These are phyloP conservation scores for Dioscorea zingiberensis DNA, from an alignment of 106 monocot genomes.

Conservation along the genomic window DNA sequence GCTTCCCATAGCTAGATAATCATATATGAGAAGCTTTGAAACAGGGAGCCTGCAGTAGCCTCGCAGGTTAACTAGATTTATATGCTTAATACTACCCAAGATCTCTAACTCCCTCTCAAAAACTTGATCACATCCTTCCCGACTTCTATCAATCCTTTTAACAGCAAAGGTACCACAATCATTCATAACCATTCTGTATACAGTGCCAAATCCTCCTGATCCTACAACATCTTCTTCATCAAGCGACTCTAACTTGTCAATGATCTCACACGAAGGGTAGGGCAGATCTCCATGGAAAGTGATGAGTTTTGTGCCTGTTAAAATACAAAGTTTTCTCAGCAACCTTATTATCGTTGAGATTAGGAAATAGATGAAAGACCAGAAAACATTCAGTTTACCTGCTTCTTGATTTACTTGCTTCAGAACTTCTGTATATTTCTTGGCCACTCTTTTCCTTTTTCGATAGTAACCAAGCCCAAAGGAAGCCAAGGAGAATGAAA, in stretches of 20 bases:
- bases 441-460: conserved; percentile 48
- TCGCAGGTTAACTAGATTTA: conserved; percentile 78
- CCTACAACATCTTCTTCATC: conserved; percentile 82
- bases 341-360: no score
- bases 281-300: conserved; percentile 86
- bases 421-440: conserved; percentile 69
- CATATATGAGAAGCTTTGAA: conserved; percentile 79
- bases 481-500: conserved; percentile 55
- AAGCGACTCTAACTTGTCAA: conserved; percentile 69
- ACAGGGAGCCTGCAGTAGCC: conserved; percentile 79
- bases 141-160: conserved; percentile 62
- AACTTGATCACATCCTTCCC: conserved; percentile 40
- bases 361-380: no score
- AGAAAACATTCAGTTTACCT: background rate
- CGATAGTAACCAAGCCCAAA: conserved; percentile 87
- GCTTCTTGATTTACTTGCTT: conserved; percentile 41
- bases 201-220: conserved; percentile 89
- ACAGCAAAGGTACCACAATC: conserved; percentile 71
- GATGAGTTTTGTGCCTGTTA: conserved; percentile 55
- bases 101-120: conserved; percentile 81
- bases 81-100: conserved; percentile 83
- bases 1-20: conserved; percentile 77
- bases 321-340: no score
- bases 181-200: conserved; percentile 91
- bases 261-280: conserved; percentile 63